A percentile compares a stretch with the other conserved stretches of the same genome.
Evolutionary conservation across 202 grass and related monocot species (phyloP).

Genomic region (Dendrocalamus latiflorus): DNA sequence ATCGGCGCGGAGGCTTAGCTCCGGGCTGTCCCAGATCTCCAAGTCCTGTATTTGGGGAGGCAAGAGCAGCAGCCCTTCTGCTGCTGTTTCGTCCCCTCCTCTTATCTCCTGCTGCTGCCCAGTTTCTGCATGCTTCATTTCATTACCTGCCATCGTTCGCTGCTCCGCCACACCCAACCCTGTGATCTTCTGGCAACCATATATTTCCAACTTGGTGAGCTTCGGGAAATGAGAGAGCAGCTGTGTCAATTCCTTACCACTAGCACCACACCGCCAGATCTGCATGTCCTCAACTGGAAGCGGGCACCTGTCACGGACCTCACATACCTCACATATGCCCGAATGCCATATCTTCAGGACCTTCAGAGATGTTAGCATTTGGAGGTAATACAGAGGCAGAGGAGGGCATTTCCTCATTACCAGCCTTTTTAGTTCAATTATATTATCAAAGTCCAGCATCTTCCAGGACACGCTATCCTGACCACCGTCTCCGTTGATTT

Average conservation of each 20-base stretch:
- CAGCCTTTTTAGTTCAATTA: neutral
- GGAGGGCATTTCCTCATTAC: no score
- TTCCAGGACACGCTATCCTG: accelerated
- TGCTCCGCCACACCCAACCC: neutral
- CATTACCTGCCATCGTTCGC: neutral
- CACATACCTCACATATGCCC: no score
- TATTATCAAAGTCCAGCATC: neutral
- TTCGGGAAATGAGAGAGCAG: neutral
- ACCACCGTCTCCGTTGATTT: neutral
- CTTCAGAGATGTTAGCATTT: neutral
- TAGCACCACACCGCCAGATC: accelerated
- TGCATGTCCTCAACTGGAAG: accelerated
- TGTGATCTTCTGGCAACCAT: accelerated
- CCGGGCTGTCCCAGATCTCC: no score
- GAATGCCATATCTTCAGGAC: accelerated
- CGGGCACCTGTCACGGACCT: no score
- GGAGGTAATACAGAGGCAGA: no score
- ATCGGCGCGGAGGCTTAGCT: no score
- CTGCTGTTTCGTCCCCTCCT: no score
- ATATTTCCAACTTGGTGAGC: accelerated
- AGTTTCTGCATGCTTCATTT: no score
- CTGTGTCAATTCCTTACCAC: neutral
- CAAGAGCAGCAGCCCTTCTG: no score
- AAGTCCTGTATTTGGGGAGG: no score
- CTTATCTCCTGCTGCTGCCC: neutral